These are phyloP conservation scores for Barnettozyma sp. DNA, from an alignment of 805 yeast genomes.

Conservation along the genomic window DNA sequence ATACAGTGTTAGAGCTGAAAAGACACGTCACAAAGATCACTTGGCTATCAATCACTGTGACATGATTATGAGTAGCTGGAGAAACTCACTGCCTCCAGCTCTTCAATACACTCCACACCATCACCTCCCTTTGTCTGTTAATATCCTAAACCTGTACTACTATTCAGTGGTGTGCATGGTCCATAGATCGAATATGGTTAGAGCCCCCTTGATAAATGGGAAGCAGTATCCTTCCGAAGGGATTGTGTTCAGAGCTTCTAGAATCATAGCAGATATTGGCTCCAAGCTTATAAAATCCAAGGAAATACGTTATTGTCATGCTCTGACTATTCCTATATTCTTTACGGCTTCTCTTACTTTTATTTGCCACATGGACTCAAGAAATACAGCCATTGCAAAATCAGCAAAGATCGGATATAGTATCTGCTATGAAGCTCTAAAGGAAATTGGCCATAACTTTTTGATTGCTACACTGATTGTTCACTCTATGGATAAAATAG, in stretches of 20 bases:
- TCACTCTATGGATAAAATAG: conserved; percentile 39
- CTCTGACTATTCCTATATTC: conserved; percentile 49
- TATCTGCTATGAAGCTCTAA: conserved; percentile 29
- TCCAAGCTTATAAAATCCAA: conserved; percentile 46
- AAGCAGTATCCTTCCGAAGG: conserved; percentile 36
- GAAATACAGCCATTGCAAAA: conserved; percentile 28
- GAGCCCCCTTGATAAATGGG: conserved; percentile 27
- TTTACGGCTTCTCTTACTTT: conserved; percentile 65
- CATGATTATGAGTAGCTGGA: conserved; percentile 72
- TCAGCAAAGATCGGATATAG: conserved; percentile 31
- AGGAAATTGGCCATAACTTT: conserved; percentile 42
- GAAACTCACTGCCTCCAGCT: conserved; percentile 55
- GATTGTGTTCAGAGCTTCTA: conserved; percentile 74
- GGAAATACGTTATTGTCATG: conserved; percentile 47
- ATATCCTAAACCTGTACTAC: conserved; percentile 59
- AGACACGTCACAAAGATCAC: conserved; percentile 39
- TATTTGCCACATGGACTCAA: conserved; percentile 54
- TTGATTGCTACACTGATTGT: conserved; percentile 46
- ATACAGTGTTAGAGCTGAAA: conserved; percentile 62
- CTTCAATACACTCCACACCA: conserved; percentile 57
- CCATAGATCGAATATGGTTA: conserved; percentile 60
- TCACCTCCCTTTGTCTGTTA: conserved; percentile 40
- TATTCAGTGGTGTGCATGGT: conserved; percentile 65
- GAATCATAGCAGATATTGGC: conserved; percentile 60
- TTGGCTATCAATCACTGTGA: conserved; percentile 51